Conservation (phyloP, 176 grass and related monocot genomes). For the Phoenix roebelenii region DNA sequence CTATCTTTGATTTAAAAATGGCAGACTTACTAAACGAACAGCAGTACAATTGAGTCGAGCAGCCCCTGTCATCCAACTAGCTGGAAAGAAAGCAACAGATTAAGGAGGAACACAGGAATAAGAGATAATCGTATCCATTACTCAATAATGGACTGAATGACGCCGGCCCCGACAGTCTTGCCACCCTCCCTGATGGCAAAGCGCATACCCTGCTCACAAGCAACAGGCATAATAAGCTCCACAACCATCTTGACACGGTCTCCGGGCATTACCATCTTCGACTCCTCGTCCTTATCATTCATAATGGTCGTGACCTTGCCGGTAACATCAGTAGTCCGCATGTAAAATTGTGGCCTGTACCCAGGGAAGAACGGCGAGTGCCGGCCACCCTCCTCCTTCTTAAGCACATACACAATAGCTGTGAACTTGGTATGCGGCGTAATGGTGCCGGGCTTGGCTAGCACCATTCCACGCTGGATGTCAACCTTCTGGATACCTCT, state of each 20-base stretch:
- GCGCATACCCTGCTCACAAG: constrained; percentile 14
- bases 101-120: too few relatives aligned
- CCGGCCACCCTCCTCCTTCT: constrained; percentile 13
- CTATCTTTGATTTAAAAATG: too few relatives aligned
- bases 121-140: background rate
- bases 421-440: constrained; percentile 12
- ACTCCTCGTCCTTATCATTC: constrained; percentile 17
- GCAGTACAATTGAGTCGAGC: too few relatives aligned
- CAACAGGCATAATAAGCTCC: constrained; percentile 10
- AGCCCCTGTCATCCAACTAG: too few relatives aligned
- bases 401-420: constrained; percentile 9
- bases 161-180: constrained; percentile 6
- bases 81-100: too few relatives aligned
- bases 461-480: constrained; percentile 18
- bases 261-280: constrained; percentile 17
- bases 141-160: constrained; percentile 16
- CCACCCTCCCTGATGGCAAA: constrained; percentile 17
- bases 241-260: constrained; percentile 15
- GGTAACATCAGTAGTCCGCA: constrained; percentile 9
- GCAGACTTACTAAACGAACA: too few relatives aligned
- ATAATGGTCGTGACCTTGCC: constrained; percentile 4
- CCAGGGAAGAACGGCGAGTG: constrained; percentile 11
- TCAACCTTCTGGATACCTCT: constrained; percentile 9
- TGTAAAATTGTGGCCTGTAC: constrained; percentile 15
- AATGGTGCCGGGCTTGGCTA: constrained; percentile 17